Evolutionary conservation across 2,329 filamentous ascomycete species (phyloP).

Genomic region (Lecanicillium sp.): DNA sequence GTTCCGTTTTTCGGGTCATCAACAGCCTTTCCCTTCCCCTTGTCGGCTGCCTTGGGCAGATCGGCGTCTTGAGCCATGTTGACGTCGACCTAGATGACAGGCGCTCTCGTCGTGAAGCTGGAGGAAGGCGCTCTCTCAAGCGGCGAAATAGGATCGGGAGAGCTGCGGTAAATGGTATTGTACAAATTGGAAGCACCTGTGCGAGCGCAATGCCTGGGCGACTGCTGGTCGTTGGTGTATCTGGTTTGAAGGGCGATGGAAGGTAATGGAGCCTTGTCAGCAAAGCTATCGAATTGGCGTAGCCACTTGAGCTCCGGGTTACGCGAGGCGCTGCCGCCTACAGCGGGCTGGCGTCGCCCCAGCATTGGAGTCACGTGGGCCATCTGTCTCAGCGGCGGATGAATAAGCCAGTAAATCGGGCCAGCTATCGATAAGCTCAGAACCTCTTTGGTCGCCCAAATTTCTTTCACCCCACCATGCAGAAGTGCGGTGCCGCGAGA

Average conservation of each 20-base stretch:
- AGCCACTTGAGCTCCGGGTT: constrained; percentile 31
- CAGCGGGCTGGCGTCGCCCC: constrained; percentile 20
- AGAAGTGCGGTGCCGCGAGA: not conserved
- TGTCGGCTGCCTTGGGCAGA: constrained; percentile 76
- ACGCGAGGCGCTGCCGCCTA: constrained; percentile 42
- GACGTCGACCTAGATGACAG: constrained; percentile 27
- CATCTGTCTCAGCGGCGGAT: not conserved
- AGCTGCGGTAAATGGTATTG: not conserved
- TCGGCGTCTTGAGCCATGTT: constrained; percentile 93
- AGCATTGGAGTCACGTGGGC: constrained; percentile 29
- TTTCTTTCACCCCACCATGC: constrained; percentile 21
- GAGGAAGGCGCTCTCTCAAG: not conserved
- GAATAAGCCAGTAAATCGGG: constrained; percentile 13
- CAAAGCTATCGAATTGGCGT: constrained; percentile 28
- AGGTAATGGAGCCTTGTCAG: constrained; percentile 32
- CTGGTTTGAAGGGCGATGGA: constrained; percentile 24
- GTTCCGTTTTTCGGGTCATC: constrained; percentile 67
- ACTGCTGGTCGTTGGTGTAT: not conserved
- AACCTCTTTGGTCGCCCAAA: constrained; percentile 22
- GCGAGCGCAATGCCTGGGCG: not conserved
- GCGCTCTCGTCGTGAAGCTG: constrained; percentile 9
- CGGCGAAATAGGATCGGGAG: constrained; percentile 1
- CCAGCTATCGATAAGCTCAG: constrained; percentile 18
- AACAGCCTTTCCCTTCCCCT: constrained; percentile 91
- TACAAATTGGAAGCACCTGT: constrained; percentile 1